Base-by-base conservation (phyloP, 805 yeast genomes). In the Teunomyces funiuensis region DNA sequence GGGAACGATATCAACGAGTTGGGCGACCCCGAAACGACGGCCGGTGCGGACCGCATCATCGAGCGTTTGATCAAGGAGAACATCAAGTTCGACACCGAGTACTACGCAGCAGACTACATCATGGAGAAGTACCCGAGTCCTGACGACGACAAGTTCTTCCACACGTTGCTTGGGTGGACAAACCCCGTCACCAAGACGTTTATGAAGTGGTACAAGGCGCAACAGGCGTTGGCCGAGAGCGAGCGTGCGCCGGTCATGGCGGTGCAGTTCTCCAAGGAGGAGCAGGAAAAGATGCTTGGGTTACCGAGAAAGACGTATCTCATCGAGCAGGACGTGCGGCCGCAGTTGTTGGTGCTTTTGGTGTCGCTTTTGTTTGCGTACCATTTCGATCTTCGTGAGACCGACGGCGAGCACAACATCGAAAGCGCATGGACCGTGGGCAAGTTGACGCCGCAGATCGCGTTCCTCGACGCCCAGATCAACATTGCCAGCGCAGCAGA, bases 351-450 rank as follows among this genome's bases (percentile, higher is more conserved):
- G 52, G 70, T 82, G 29, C 73, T 86, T 0, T 60, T 91, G 1
- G 57, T 88, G 0, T 79, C 86, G 16, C 48, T 90, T 0, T 50
- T 93, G 14, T 93, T 85, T 61, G 80, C 85, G 1, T 85, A 80
- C 51, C 76, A 77, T 40, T 89, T 83, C 57, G 97, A 93, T 48
- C 62, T 76, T 37, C 67, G 97, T 27, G 84, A 85, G 40, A 88
- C 83, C 27, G 80, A 77, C 54, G 83, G 83, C 9, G 83, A 78
- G 14, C 77, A 80, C 39, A 88, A 80, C 13, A 80, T 86, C 4
- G 99, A 93, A 61, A 85, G 95, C 43, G 88, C 95, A 0, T 93
- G 99, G 99, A 82, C 91, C 0, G 76, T 93, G 4, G 99, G 99
- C 1, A 89, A 85, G 51, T 53, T 93, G 16, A 67, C 82, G 0